phyloP scores from a whole-genome alignment of 2,329 filamentous ascomycete genomes.

The Chalaropsis ovoidea region DNA sequence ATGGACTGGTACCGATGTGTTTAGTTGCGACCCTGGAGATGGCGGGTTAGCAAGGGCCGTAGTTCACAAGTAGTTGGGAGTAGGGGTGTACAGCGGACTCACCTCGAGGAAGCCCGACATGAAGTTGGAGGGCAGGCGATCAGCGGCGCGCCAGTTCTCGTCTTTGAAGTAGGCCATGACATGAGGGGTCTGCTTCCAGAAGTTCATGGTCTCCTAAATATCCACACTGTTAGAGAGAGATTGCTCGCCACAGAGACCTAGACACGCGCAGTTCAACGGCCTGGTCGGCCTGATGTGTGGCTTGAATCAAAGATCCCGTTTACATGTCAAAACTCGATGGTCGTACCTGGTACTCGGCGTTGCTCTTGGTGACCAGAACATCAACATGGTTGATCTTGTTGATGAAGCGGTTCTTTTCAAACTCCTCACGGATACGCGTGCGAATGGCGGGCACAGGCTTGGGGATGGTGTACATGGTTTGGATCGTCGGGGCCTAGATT shows the following conservation, averaged over 20 bases:
- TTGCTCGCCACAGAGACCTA: background rate
- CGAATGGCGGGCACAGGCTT: slow-evolving; percentile 79
- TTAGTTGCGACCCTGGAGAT: slow-evolving; percentile 47
- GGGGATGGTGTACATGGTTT: slow-evolving; percentile 91
- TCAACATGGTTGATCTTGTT: slow-evolving; percentile 82
- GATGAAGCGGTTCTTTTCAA: slow-evolving; percentile 89
- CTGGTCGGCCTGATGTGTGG: no score
- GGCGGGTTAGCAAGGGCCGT: slow-evolving; percentile 13
- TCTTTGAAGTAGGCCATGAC: slow-evolving; percentile 93
- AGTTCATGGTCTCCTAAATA: slow-evolving; percentile 88
- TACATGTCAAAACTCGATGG: background rate
- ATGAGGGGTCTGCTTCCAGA: slow-evolving; percentile 95
- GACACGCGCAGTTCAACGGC: background rate
- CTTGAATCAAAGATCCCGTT: no score
- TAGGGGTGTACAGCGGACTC: slow-evolving; percentile 31
- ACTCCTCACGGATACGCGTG: slow-evolving; percentile 91
- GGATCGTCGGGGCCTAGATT: slow-evolving; percentile 80
- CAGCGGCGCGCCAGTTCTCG: slow-evolving; percentile 65
- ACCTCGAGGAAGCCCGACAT: slow-evolving; percentile 94
- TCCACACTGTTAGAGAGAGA: slow-evolving; percentile 8
- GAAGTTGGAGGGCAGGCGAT: slow-evolving; percentile 77
- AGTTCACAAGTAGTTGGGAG: background rate
- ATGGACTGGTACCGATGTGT: slow-evolving; percentile 5
- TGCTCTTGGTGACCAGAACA: slow-evolving; percentile 79
- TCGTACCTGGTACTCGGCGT: slow-evolving; percentile 83